Base-by-base conservation (phyloP, 768 basidiomycete species). In the Pleurotus tuber-regium region DNA sequence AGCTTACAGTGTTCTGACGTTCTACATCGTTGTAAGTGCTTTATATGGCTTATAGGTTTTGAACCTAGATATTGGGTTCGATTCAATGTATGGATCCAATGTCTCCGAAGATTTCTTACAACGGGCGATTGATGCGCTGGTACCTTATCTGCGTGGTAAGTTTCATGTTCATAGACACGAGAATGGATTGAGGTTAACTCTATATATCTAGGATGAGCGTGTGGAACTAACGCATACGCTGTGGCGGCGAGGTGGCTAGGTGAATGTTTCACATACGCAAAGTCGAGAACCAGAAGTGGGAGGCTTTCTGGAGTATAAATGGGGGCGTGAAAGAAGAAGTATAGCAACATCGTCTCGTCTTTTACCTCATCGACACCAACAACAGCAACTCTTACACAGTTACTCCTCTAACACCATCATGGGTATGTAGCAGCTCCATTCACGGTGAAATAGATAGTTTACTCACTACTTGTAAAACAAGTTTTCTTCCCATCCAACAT, bases 21-120 rank as follows among this genome's bases (percentile, higher is more conserved):
- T n/a, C n/a, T n/a, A n/a, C n/a, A n/a, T n/a, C n/a, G n/a, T n/a
- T n/a, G n/a, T n/a, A n/a, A n/a, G n/a, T n/a, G n/a, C n/a, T n/a
- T n/a, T n/a, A n/a, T n/a, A n/a, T n/a, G 28, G 16, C 24, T 19
- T 12, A 7, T 51, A 70, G 70, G 70, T 76, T 12, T 61, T 72
- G 41, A 63, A 76, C 52, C 74, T 72, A 21, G 75, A 76, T 59
- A 60, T 73, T 48, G 66, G 70, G 18, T 74, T 74, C 62, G 67
- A 69, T 19, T 54, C 74, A 26, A 58, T 70, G 48, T 75, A 71
- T 55, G 69, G 66, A 12, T 63, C 64, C 43, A 73, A 75, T 51
- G 69, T 75, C 1, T 66, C 69, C 16, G 55, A 63, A 16, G 53
- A 46, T 23, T 66, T 73, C 53, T 52, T 76, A 38, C 64, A 68